Conservation (phyloP, 2,329 filamentous ascomycete genomes). For the Botrytis deweyae region DNA sequence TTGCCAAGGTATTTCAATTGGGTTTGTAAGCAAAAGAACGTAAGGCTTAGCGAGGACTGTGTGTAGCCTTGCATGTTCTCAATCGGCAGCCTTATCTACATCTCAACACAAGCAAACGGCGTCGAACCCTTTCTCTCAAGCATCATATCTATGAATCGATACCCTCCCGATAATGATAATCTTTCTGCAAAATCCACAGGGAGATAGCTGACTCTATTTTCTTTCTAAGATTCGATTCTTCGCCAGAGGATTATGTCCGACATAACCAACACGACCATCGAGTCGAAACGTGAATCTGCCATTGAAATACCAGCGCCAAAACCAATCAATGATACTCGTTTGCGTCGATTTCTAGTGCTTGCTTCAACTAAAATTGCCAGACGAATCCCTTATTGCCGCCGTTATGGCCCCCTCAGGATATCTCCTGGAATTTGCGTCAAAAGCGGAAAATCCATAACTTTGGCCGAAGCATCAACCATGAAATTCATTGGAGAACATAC, state of each 20-base stretch:
- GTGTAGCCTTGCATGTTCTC: not conserved
- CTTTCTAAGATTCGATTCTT: not conserved
- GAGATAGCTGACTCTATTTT: not conserved
- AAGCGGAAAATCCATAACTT: conserved; percentile 33
- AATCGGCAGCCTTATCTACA: not conserved
- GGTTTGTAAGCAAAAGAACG: too few species aligned
- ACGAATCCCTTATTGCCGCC: too few species aligned
- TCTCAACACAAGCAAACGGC: not conserved
- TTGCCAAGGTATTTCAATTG: not conserved
- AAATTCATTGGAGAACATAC: conserved; percentile 41
- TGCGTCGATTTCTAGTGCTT: not conserved
- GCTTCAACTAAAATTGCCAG: not conserved
- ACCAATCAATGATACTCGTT: not conserved
- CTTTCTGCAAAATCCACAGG: not conserved
- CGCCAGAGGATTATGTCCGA: not conserved
- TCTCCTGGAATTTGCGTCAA: conserved; percentile 33
- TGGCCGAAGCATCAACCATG: conserved; percentile 41
- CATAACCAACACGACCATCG: not conserved
- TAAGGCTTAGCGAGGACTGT: not conserved
- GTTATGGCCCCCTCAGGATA: too few species aligned
- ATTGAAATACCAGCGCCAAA: not conserved
- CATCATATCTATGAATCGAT: not conserved
- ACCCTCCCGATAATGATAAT: not conserved
- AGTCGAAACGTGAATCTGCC: not conserved
- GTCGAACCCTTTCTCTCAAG: not conserved